A percentile compares a stretch with the other conserved stretches of the same genome.
Conservation (phyloP, 169 alveolate genomes). For the Eimeria sp. region DNA sequence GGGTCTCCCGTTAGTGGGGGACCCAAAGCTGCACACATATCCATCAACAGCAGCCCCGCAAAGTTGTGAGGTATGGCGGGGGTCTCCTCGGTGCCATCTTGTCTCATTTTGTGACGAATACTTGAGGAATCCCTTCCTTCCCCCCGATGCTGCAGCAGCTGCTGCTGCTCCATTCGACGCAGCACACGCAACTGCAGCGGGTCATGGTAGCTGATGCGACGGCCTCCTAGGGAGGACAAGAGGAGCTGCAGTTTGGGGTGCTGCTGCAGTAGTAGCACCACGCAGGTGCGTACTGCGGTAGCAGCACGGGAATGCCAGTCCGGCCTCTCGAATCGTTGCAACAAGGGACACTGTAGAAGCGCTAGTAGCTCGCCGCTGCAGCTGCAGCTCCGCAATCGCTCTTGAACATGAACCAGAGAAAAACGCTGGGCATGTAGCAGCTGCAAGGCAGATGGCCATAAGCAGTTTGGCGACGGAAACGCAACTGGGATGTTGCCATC, state of each 20-base stretch:
- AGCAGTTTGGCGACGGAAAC: conserved; percentile 61
- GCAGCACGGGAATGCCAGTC: conserved; percentile 76
- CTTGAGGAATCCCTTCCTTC: not conserved
- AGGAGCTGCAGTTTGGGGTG: conserved; percentile 84
- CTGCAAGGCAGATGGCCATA: conserved; percentile 83
- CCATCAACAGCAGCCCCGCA: conserved; percentile 66
- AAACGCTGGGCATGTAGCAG: conserved; percentile 79
- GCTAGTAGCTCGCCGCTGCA: conserved; percentile 68
- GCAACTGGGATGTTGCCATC: conserved; percentile 81
- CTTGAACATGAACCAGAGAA: conserved; percentile 49
- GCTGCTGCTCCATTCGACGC: conserved; percentile 35
- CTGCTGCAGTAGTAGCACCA: conserved; percentile 76
- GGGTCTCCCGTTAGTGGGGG: not conserved
- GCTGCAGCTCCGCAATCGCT: conserved; percentile 77
- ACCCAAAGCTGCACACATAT: conserved; percentile 41
- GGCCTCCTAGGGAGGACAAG: conserved; percentile 63
- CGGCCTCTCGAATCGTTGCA: conserved; percentile 51
- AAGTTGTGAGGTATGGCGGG: conserved; percentile 18
- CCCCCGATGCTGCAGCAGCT: not conserved
- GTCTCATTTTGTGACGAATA: not conserved
- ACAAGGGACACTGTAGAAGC: conserved; percentile 44
- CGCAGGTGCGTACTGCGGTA: conserved; percentile 73
- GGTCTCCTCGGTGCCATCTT: not conserved
- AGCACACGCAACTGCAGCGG: conserved; percentile 36
- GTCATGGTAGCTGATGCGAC: conserved; percentile 14